Evolutionary conservation across 1,284 basidiomycete genomes (phyloP), one percentile per base, ranked within the genome.

Genomic region (Erythrobasidium hasegawianum): DNA sequence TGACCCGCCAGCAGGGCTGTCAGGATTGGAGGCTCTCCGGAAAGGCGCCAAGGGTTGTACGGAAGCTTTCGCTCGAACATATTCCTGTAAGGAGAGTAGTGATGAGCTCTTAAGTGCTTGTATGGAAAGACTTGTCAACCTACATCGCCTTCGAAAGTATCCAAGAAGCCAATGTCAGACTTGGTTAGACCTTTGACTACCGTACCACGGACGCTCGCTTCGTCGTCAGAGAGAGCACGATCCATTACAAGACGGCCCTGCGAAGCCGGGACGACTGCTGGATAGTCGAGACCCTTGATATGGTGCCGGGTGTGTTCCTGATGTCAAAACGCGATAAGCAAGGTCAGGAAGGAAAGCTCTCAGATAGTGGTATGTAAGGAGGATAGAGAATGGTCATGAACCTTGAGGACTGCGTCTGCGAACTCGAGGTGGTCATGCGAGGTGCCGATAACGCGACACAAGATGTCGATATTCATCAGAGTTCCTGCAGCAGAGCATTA

Each of bases 61-160:
- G 0, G 76, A 70, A 2, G 89, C 83, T 5, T 73, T 72, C 41
- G 81, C 76, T 47, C 87, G 82, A 0, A 74, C 77, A 74, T 92
- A 93, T 80, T 91, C 86, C 89, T 92, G 1, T 29, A 7, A 38
- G 7, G 10, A 26, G n/a, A n/a, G n/a, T n/a, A n/a, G n/a, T n/a
- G n/a, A n/a, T 22, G 10, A 40, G n/a, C n/a, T 18, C 50, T n/a
- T 47, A 33, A 39, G 18, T 33, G 26, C 18, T 33, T 56, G 16
- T 2, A 53, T 54, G n/a, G 53, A 11, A 39, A 38, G 13, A 14
- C 13, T 38, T 45, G 18, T n/a, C n/a, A n/a, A 81, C 86, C 76
- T 73, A 90, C 90, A 60, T 83, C 75, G 16, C 88, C 89, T 77
- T 94, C 91, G 69, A 92, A 94, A 5, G 81, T 70, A 75, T 93